Conservation (phyloP, 768 basidiomycete species). For the Boletus vinaceobasis region DNA sequence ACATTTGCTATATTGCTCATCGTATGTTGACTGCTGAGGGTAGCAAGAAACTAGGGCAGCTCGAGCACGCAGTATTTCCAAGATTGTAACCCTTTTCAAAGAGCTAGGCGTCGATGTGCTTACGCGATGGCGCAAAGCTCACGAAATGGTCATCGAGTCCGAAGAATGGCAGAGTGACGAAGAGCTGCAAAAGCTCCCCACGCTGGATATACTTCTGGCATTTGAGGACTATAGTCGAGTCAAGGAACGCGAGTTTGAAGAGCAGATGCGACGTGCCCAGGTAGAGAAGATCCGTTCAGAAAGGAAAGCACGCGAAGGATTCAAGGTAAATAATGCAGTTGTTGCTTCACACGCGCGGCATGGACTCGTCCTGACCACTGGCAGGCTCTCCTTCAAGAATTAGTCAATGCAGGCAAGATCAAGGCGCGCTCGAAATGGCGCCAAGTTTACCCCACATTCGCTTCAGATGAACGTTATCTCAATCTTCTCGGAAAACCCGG, state of each 20-base stretch:
- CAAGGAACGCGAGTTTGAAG: slow-evolving; percentile 88
- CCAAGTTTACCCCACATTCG: slow-evolving; percentile 74
- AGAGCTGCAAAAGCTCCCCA: slow-evolving; percentile 80
- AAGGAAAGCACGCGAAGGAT: slow-evolving; percentile 87
- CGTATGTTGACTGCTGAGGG: slow-evolving; percentile 1
- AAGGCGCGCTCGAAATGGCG: slow-evolving; percentile 90
- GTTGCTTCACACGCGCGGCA: background rate
- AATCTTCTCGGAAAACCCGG: slow-evolving; percentile 89
- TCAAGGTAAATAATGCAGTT: slow-evolving; percentile 53
- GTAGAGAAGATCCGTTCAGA: slow-evolving; percentile 83
- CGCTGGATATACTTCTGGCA: slow-evolving; percentile 85
- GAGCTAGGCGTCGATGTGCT: slow-evolving; percentile 85
- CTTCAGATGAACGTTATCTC: slow-evolving; percentile 78
- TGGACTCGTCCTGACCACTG: background rate
- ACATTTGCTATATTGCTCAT: slow-evolving; percentile 4
- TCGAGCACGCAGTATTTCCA: slow-evolving; percentile 74
- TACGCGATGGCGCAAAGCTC: slow-evolving; percentile 90
- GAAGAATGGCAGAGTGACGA: slow-evolving; percentile 74
- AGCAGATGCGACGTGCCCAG: slow-evolving; percentile 72
- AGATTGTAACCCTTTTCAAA: slow-evolving; percentile 83
- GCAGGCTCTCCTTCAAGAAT: slow-evolving; percentile 67
- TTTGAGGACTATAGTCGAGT: slow-evolving; percentile 94
- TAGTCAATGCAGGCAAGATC: slow-evolving; percentile 65
- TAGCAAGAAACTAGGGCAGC: slow-evolving; percentile 79
- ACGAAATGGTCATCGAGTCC: slow-evolving; percentile 70